phyloP scores from a whole-genome alignment of 202 grass and related monocot genomes.

The Setaria italica region DNA sequence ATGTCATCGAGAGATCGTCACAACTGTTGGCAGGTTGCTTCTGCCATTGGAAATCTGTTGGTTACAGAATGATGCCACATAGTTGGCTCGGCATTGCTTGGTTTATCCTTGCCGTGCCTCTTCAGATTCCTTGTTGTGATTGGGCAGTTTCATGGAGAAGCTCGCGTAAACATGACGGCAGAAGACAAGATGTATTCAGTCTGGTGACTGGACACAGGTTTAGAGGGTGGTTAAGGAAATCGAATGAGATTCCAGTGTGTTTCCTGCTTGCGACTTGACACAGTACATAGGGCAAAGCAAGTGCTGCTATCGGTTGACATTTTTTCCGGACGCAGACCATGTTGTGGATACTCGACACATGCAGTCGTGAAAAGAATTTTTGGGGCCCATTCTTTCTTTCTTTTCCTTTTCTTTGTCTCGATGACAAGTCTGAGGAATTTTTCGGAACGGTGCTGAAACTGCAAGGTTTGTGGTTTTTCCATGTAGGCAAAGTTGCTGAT shows the following conservation, averaged over 20 bases:
- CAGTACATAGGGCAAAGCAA: slow-evolving; percentile 48
- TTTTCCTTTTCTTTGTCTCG: background rate
- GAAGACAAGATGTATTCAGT: background rate
- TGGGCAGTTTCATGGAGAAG: background rate
- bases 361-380: slow-evolving; percentile 42
- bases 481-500: slow-evolving; percentile 17
- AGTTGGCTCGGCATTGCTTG: background rate
- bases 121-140: background rate
- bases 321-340: background rate
- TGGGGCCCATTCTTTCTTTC: slow-evolving; percentile 28
- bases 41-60: slow-evolving; percentile 38
- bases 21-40: background rate
- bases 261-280: slow-evolving; percentile 23
- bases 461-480: slow-evolving; percentile 32
- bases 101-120: background rate
- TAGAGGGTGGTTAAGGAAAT: slow-evolving; percentile 10
- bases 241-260: background rate
- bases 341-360: slow-evolving; percentile 18
- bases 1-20: slow-evolving; percentile 4
- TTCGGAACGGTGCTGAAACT: background rate
- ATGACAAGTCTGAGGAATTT: slow-evolving; percentile 6
- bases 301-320: background rate
- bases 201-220: slow-evolving; percentile 7
- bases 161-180: background rate
- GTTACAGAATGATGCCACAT: slow-evolving; percentile 25